Evolutionary conservation across 768 basidiomycete species (phyloP).

Genomic region (Phlebiopsis flavidoalba): DNA sequence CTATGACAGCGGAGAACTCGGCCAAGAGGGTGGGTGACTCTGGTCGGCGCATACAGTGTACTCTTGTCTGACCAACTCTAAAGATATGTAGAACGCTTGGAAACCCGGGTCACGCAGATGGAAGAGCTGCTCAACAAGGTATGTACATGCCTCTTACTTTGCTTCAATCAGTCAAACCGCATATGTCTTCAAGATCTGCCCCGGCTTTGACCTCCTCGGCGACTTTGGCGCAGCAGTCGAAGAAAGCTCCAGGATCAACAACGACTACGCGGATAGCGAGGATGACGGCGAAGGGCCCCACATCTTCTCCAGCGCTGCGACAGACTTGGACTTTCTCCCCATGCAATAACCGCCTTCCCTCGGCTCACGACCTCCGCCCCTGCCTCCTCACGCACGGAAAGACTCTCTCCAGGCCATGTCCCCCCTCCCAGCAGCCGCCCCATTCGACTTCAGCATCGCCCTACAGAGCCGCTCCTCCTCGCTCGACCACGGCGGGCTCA

Average conservation of each 20-base stretch:
- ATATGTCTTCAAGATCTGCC: background rate
- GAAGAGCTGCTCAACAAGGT: conserved; percentile 6
- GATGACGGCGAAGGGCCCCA: background rate
- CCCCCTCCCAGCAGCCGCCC: background rate
- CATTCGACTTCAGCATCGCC: background rate
- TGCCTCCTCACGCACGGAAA: no score
- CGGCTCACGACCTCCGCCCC: background rate
- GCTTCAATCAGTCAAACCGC: background rate
- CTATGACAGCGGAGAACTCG: background rate
- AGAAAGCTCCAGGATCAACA: conserved; percentile 1
- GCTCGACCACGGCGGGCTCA: background rate
- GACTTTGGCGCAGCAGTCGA: background rate
- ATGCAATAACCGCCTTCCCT: conserved; percentile 5
- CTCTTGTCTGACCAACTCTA: background rate
- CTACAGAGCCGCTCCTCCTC: background rate
- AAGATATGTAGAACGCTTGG: conserved; percentile 3
- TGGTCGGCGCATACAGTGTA: background rate
- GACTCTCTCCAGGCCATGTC: background rate
- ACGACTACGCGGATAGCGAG: background rate
- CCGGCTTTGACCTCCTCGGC: conserved; percentile 1
- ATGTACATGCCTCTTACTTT: background rate
- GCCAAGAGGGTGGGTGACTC: background rate
- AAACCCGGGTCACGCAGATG: background rate
- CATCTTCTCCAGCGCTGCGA: background rate
- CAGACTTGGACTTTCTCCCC: background rate